Percentiles rank a stretch among this genome's conserved stretches.
These are phyloP conservation scores for Xylariaceae sp. DNA, from an alignment of 2,329 filamentous ascomycete genomes.

Conservation along the genomic window DNA sequence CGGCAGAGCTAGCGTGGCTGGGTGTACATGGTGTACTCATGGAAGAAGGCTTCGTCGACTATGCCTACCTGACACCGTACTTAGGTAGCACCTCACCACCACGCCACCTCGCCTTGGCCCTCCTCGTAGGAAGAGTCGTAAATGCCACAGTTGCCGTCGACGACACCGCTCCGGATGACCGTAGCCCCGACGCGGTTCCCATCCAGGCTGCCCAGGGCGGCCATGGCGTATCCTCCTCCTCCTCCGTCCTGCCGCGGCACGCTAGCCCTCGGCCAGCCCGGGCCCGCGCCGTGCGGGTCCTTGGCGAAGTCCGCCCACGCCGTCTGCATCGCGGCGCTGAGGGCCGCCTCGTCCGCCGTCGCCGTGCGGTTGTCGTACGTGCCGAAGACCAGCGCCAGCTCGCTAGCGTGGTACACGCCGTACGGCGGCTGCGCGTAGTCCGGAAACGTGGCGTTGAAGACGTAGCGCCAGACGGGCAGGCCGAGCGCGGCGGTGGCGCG, in stretches of 20 bases:
- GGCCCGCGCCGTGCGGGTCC: constrained; percentile 3
- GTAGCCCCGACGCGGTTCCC: neutral
- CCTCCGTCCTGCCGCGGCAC: neutral
- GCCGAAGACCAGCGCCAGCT: constrained; percentile 26
- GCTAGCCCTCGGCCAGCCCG: constrained; percentile 2
- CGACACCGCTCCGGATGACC: neutral
- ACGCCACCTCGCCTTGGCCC: neutral
- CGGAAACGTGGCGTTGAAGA: constrained; percentile 7
- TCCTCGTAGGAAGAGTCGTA: neutral
- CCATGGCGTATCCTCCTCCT: neutral
- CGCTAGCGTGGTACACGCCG: constrained; percentile 19
- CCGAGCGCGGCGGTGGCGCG: constrained; percentile 19
- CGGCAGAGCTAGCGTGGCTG: too few relatives aligned
- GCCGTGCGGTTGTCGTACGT: constrained; percentile 17
- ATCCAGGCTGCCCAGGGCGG: neutral
- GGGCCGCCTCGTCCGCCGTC: constrained; percentile 10
- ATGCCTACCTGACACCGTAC: too few relatives aligned
- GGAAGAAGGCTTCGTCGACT: too few relatives aligned
- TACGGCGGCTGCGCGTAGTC: constrained; percentile 26
- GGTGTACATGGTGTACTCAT: too few relatives aligned
- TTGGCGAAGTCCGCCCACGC: constrained; percentile 19
- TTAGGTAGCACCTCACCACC: constrained; percentile 1
- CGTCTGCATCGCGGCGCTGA: constrained; percentile 18
- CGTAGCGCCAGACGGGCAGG: constrained; percentile 16
- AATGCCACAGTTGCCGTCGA: neutral